Evolutionary conservation across 768 basidiomycete species (phyloP), one percentile per base, ranked within the genome.

Genomic region (Russula olivacea): DNA sequence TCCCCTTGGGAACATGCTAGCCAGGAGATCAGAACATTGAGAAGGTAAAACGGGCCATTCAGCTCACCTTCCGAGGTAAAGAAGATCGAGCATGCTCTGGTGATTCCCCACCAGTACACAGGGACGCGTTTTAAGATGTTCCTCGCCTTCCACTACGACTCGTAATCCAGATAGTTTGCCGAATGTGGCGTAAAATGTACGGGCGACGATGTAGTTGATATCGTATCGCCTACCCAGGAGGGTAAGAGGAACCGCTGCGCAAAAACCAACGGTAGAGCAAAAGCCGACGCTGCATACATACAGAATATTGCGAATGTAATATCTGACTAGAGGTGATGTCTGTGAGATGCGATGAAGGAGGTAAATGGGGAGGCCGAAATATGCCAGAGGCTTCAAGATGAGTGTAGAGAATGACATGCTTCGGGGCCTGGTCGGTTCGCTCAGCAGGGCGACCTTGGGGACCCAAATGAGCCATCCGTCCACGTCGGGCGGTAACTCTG

Each of bases 31-130:
- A 62, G 40, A 48, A 1, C 38, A 28, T 15, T 15, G 23, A 49
- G 8, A 4, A 58, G 17, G 65, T 9, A 21, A 48, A 32, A 56
- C 19, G 30, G n/a, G 25, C 56, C 19, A 61, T 34, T 36, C 53
- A 47, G 68, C 87, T 74, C 71, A 91, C 91, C 83, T 84, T 61
- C 87, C 93, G 58, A 93, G 76, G 69, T 85, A 84, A 40, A 96
- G 73, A 64, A 99, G 82, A 74, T 97, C 93, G 49, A 97, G 73
- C 84, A 93, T 89, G 62, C 88, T 93, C 78, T 98, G 96, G 72
- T 98, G 96, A 72, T 98, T 98, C 14, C 82, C 83, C 71, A 98
- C 82, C 30, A 93, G 73, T 14, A 98, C 82, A 1, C 85, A 84
- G 9, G 93, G 91, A 55, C 78, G 76, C n/a, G 78, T 80, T 67